These are phyloP conservation scores for Polymyxa betae DNA, from an alignment of 208 protist genomes.

Conservation along the genomic window DNA sequence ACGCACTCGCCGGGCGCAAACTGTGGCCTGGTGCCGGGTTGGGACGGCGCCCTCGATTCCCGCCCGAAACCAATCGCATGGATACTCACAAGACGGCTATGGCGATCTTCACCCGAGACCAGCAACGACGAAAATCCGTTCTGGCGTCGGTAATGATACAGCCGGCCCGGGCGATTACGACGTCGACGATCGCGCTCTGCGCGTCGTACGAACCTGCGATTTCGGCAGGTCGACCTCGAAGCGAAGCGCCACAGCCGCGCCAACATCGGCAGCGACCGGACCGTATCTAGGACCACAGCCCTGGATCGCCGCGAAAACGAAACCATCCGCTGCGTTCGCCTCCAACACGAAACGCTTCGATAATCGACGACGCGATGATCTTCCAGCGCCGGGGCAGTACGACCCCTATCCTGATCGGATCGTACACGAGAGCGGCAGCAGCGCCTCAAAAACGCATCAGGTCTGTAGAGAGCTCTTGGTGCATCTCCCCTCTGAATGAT, in stretches of 20 bases:
- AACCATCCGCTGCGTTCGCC: neutral
- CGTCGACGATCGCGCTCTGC: conserved; percentile 9
- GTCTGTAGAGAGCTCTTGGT: too few species aligned
- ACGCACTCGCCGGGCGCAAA: neutral
- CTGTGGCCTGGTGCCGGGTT: neutral
- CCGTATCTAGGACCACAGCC: neutral
- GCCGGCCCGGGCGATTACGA: conserved; percentile 35
- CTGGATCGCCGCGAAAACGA: neutral
- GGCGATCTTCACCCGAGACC: neutral
- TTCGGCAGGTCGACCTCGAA: neutral
- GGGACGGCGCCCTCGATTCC: conserved; percentile 38
- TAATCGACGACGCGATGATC: neutral
- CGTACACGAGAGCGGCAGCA: neutral
- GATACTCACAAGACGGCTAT: neutral
- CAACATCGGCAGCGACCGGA: neutral
- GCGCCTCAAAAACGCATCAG: neutral
- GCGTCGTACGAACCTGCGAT: conserved; percentile 5
- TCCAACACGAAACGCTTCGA: neutral
- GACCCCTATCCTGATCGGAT: neutral
- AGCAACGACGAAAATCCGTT: neutral
- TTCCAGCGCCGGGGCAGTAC: conserved; percentile 27
- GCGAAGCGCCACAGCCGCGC: neutral
- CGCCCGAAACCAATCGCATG: conserved; percentile 15
- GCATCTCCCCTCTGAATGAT: neutral
- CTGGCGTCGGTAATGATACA: neutral